Evolutionary conservation across 257 asterid species (phyloP).

Genomic region (Leonotis leonurus): DNA sequence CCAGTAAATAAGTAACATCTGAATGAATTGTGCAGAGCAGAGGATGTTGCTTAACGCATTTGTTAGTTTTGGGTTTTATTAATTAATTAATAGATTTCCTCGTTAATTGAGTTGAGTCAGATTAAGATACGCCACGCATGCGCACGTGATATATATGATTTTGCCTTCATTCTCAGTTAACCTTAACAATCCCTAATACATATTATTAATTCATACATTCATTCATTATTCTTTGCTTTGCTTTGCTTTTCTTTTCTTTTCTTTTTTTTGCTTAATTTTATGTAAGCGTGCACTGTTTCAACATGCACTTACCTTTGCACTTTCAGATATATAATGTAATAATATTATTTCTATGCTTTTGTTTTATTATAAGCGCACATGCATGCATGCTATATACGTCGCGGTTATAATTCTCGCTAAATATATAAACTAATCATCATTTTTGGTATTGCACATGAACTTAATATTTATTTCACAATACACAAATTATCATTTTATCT

Average conservation of each 20-base stretch:
- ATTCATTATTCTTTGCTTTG: not conserved
- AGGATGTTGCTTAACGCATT: constrained; percentile 91
- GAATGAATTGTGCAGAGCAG: constrained; percentile 17
- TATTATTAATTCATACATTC: too few relatives aligned
- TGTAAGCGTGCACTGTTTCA: constrained; percentile 4
- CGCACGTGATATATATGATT: constrained; percentile 50
- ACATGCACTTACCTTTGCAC: not conserved
- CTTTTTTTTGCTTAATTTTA: too few relatives aligned
- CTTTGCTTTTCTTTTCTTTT: not conserved
- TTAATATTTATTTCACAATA: too few relatives aligned
- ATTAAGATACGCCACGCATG: constrained; percentile 42
- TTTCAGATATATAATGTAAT: not conserved
- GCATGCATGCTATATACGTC: too few relatives aligned
- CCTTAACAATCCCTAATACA: too few relatives aligned
- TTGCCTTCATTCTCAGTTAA: constrained; percentile 19
- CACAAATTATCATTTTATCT: too few relatives aligned
- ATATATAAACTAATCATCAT: too few relatives aligned
- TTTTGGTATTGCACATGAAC: too few relatives aligned
- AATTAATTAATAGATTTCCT: constrained; percentile 7
- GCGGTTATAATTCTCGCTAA: too few relatives aligned
- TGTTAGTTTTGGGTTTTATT: constrained; percentile 25
- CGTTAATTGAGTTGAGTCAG: constrained; percentile 44
- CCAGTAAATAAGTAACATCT: too few relatives aligned
- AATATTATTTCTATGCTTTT: not conserved
- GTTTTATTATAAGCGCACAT: too few relatives aligned